Percentiles rank a stretch among this genome's conserved stretches.
phyloP scores from a whole-genome alignment of 1,284 basidiomycete genomes.

The Mycosarcoma maydis region DNA sequence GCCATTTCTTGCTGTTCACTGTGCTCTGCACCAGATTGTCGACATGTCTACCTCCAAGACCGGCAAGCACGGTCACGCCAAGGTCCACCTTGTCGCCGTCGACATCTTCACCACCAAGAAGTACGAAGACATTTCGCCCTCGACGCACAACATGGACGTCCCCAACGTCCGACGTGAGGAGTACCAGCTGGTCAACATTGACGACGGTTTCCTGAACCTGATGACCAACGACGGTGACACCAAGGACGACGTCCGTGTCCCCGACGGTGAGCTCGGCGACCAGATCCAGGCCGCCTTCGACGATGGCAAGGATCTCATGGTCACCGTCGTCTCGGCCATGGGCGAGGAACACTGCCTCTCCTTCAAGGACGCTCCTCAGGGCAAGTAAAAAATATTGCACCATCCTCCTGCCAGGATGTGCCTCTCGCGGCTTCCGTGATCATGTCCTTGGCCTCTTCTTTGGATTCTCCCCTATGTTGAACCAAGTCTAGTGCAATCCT shows the following conservation, averaged over 20 bases:
- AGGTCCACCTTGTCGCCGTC: slow-evolving; percentile 95
- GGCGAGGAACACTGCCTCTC: slow-evolving; percentile 89
- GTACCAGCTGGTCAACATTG: slow-evolving; percentile 82
- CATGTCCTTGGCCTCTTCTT: background rate
- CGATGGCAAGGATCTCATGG: slow-evolving; percentile 81
- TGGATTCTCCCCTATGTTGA: background rate
- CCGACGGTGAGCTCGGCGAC: slow-evolving; percentile 83
- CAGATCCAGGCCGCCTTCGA: slow-evolving; percentile 81
- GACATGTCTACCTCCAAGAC: slow-evolving; percentile 99
- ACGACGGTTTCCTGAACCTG: slow-evolving; percentile 86
- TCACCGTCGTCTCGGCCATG: slow-evolving; percentile 93
- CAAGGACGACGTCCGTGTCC: slow-evolving; percentile 96
- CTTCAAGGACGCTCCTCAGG: slow-evolving; percentile 66
- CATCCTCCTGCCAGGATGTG: too few species aligned
- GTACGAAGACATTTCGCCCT: slow-evolving; percentile 93
- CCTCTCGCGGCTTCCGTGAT: too few species aligned
- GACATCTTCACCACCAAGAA: slow-evolving; percentile 72
- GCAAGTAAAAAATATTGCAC: too few species aligned
- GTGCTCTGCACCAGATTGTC: slow-evolving; percentile 50
- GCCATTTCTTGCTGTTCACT: background rate
- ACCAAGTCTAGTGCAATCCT: background rate
- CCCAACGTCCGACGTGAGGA: slow-evolving; percentile 91
- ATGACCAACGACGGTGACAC: slow-evolving; percentile 82
- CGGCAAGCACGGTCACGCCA: slow-evolving; percentile 96
- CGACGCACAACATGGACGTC: slow-evolving; percentile 99